Conservation (phyloP, 768 basidiomycete species). For the Xerocomus potaroensis region DNA sequence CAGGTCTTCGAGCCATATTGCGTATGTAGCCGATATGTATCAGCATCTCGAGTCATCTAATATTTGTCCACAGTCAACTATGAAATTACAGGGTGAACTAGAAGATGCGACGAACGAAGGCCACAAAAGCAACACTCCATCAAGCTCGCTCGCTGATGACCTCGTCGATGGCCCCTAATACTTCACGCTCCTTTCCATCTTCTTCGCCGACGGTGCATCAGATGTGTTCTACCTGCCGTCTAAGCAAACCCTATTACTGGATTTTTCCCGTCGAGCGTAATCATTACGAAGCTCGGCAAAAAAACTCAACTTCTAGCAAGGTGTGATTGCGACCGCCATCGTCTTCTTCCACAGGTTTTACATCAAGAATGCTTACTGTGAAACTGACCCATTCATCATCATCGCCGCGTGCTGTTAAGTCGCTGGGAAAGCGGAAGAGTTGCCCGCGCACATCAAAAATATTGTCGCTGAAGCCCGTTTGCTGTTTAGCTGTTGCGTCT, state of each 20-base stretch:
- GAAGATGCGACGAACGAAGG: too few relatives aligned
- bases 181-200: conserved; percentile 79
- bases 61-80: neutral
- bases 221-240: neutral
- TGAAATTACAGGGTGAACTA: neutral
- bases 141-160: conserved; percentile 77
- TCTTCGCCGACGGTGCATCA: conserved; percentile 74
- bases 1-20: too few relatives aligned
- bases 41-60: too few relatives aligned
- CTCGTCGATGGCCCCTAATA: conserved; percentile 71
- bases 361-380: conserved; percentile 90
- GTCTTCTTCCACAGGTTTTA: conserved; percentile 98
- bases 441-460: conserved; percentile 90
- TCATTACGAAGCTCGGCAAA: conserved; percentile 84
- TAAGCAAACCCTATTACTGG: neutral
- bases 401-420: conserved; percentile 93
- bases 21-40: too few relatives aligned
- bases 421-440: conserved; percentile 96
- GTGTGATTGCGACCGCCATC: conserved; percentile 90
- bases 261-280: conserved; percentile 43
- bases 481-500: conserved; percentile 65
- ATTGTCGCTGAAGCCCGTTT: conserved; percentile 79
- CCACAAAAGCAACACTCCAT: conserved; percentile 49
- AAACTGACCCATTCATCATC: conserved; percentile 93
- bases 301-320: conserved; percentile 78